Base-by-base conservation (phyloP, 371 early-diverging fungal genomes). In the Mucor velutinosus region DNA sequence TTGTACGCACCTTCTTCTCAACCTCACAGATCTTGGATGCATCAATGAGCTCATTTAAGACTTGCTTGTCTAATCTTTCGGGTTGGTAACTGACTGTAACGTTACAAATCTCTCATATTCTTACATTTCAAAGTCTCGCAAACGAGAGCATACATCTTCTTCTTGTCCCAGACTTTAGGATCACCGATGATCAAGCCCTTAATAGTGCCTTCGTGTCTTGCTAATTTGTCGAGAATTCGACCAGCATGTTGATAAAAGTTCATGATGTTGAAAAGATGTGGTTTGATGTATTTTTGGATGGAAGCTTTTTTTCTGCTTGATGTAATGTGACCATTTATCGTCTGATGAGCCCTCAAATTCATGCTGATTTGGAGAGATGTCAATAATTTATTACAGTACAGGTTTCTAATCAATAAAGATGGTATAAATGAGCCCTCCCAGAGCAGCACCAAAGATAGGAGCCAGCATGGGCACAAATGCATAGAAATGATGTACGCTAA, bases 81-180 rank as follows among this genome's bases (percentile, higher is more conserved):
- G 7, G n/a, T 23, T 58, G 33, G 39, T 56, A 39, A 11, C 10
- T 53, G 55, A 21, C 8, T 5, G 14, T 11, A 14, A 23, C 7
- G 6, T 35, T 30, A 10, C 30, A 19, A 19, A 37, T 43, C 30
- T 6, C 11, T 0, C 33, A 11, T n/a, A n/a, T n/a, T n/a, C 87
- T 69, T 84, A 93, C 95, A 91, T 83, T 96, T 95, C 71, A 97
- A 86, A 3, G 97, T 95, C 66, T 96, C 95, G 75, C 95, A 96
- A 37, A 97, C 88, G 55, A 96, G 76, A 23, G 95, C 97, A 67
- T 94, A 95, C 85, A 95, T 85, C 62, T 87, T 85, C 74, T 93
- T 94, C 83, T 96, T 96, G 73, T 93, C 87, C 23, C 84, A 85
- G 30, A 89, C 82, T 68, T 88, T 82, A 8, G 90, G 82, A 82